Evolutionary conservation across 495 filamentous ascomycete genomes (phyloP), one percentile per base, ranked within the genome.

Genomic region (Talaromyces thailandensis): DNA sequence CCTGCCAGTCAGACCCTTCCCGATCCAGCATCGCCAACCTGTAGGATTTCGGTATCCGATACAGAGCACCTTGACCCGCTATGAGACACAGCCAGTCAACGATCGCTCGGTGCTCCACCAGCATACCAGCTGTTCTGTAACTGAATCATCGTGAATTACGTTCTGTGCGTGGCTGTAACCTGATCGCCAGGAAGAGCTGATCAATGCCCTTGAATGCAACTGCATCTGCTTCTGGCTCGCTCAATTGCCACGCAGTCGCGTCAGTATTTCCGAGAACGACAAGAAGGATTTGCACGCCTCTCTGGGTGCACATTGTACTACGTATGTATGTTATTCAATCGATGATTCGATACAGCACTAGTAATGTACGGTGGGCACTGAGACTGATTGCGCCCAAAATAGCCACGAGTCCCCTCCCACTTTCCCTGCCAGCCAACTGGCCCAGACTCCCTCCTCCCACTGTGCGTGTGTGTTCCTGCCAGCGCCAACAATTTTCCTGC

Each of bases 371-470:
- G 11, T 35, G 32, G 32, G 4, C 32, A 14, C 32, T 35, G 40
- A 45, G 40, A 45, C 43, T n/a, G 43, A 48, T n/a, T 48, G 43
- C 16, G 51, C 51, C 51, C 51, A 55, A 55, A 55, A 55, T 55
- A 55, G 51, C 51, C 51, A 55, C 51, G 51, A 55, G 51, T 16
- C 51, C 51, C 51, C 21, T 26, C 26, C 51, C 21, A 25, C 18
- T 48, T 48, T 21, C 43, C 51, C 35, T 37, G 35, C 35, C 35
- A 40, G 35, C 35, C 35, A 40, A 40, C 35, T 55, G 51, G 51
- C 51, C 51, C n/a, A 23, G 21, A 55, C 51, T 24, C 23, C 2
- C 45, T 18, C 14, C n/a, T n/a, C n/a, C n/a, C n/a, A n/a, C n/a
- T n/a, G n/a, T n/a, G n/a, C n/a, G n/a, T n/a, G n/a, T 51, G 6